A percentile compares a stretch with the other conserved stretches of the same genome.
Evolutionary conservation across 2,329 filamentous ascomycete species (phyloP).

Genomic region (Fusarium sp.): DNA sequence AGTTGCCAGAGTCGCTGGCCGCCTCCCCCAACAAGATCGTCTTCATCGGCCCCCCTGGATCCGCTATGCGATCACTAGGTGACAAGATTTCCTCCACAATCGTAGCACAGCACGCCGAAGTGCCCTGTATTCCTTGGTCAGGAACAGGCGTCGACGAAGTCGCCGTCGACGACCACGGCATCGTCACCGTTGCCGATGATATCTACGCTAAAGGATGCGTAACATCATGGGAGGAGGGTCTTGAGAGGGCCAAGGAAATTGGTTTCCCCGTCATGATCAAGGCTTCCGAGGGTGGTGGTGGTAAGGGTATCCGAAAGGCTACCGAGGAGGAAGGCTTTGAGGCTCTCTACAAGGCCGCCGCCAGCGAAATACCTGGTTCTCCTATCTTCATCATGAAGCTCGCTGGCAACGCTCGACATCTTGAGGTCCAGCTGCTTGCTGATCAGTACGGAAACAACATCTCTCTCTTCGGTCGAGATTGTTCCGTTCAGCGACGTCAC

Average conservation of each 20-base stretch:
- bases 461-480: constrained; percentile 98
- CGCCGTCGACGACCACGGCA: constrained; percentile 81
- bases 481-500: constrained; percentile 96
- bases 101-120: constrained; percentile 95
- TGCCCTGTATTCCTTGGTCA: constrained; percentile 99
- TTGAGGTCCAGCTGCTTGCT: constrained; percentile 96
- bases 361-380: constrained; percentile 97
- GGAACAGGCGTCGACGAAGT: constrained; percentile 92
- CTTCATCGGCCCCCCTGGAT: constrained; percentile 98
- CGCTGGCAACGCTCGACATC: constrained; percentile 93
- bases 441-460: constrained; percentile 99
- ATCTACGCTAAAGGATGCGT: constrained; percentile 94
- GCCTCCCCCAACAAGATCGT: constrained; percentile 98
- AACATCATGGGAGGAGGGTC: constrained; percentile 88
- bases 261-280: constrained; percentile 99
- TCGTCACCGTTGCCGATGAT: constrained; percentile 91
- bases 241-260: constrained; percentile 88
- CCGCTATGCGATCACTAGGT: constrained; percentile 98
- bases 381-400: constrained; percentile 99
- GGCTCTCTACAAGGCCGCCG: constrained; percentile 92
- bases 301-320: constrained; percentile 99
- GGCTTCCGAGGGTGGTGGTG: constrained; percentile 98
- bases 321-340: constrained; percentile 87
- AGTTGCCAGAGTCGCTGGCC: constrained; percentile 94
- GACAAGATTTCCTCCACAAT: constrained; percentile 99